These are phyloP conservation scores for Lepiota venenata DNA, from an alignment of 768 basidiomycete species.

Conservation along the genomic window DNA sequence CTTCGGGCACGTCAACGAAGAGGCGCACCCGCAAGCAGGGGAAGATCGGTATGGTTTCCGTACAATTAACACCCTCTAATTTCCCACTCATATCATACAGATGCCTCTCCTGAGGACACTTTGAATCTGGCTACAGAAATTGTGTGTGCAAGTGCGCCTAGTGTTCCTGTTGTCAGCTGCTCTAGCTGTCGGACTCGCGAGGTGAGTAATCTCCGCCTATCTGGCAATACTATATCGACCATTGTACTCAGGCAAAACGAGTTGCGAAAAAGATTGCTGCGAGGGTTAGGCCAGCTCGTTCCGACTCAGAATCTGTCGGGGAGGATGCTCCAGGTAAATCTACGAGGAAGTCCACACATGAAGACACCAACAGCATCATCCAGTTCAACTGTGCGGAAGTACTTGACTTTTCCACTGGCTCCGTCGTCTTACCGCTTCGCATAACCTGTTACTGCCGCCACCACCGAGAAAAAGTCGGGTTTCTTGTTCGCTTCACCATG, in stretches of 20 bases:
- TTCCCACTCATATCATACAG: conserved; percentile 30
- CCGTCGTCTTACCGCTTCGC: conserved; percentile 85
- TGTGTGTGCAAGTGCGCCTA: conserved; percentile 77
- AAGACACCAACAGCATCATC: conserved; percentile 82
- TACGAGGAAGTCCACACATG: conserved; percentile 45
- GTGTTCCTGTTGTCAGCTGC: conserved; percentile 75
- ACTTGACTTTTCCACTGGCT: conserved; percentile 85
- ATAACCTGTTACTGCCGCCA: conserved; percentile 99
- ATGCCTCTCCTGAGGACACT: conserved; percentile 65
- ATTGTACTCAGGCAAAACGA: conserved; percentile 66
- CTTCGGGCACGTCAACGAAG: conserved; percentile 81
- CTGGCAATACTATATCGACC: not conserved
- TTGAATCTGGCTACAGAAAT: conserved; percentile 72
- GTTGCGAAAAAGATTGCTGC: conserved; percentile 87
- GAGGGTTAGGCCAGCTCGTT: conserved; percentile 73
- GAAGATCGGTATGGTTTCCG: conserved; percentile 58
- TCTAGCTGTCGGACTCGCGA: conserved; percentile 88
- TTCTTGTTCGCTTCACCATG: conserved; percentile 86
- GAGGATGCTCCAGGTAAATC: conserved; percentile 38
- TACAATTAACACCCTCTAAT: not conserved
- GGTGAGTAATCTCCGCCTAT: conserved; percentile 35
- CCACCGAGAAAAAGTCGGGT: conserved; percentile 95
- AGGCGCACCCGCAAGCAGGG: conserved; percentile 80
- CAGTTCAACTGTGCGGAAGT: conserved; percentile 94
- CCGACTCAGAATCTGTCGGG: conserved; percentile 69